Percentiles rank a stretch among this genome's conserved stretches.
Evolutionary conservation across 1,284 basidiomycete species (phyloP).

Genomic region (Trametes versicolor): DNA sequence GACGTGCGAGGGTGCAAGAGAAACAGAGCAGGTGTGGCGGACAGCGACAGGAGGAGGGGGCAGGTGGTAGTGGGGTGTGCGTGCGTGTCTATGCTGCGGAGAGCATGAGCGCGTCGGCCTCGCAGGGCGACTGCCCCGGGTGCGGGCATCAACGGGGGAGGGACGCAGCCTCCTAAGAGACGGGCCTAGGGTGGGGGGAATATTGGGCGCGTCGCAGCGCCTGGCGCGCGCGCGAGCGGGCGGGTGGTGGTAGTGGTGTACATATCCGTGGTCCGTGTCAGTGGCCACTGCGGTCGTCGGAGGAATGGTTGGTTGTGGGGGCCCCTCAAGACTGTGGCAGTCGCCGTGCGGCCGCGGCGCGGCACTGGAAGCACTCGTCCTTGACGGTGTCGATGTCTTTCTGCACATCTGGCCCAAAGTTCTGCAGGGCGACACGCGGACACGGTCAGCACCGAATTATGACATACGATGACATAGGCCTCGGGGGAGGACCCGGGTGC

Average conservation of each 20-base stretch:
- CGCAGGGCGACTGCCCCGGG: neutral
- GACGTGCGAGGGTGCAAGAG: neutral
- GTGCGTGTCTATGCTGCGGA: slow-evolving; percentile 27
- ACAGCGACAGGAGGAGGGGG: neutral
- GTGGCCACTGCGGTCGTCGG: neutral
- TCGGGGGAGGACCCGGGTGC: neutral
- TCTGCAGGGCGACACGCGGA: slow-evolving; percentile 36
- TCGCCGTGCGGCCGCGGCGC: slow-evolving; percentile 46
- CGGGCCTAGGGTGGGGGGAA: slow-evolving; percentile 5
- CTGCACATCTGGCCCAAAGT: slow-evolving; percentile 51
- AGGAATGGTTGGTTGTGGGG: neutral
- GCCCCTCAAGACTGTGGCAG: slow-evolving; percentile 39
- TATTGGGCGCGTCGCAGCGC: slow-evolving; percentile 16
- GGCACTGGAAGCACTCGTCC: slow-evolving; percentile 52
- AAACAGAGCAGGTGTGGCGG: slow-evolving; percentile 1
- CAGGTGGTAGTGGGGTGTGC: slow-evolving; percentile 24
- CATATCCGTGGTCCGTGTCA: slow-evolving; percentile 4
- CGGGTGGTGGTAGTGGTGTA: slow-evolving; percentile 9
- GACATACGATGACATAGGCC: neutral
- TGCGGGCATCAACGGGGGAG: neutral
- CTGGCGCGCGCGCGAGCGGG: slow-evolving; percentile 16
- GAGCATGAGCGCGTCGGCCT: neutral
- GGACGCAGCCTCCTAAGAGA: neutral
- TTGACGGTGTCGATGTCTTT: slow-evolving; percentile 51
- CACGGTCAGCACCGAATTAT: slow-evolving; percentile 4